phyloP scores from a whole-genome alignment of 1,284 basidiomycete genomes.

The Paramarasmius palmivorus region DNA sequence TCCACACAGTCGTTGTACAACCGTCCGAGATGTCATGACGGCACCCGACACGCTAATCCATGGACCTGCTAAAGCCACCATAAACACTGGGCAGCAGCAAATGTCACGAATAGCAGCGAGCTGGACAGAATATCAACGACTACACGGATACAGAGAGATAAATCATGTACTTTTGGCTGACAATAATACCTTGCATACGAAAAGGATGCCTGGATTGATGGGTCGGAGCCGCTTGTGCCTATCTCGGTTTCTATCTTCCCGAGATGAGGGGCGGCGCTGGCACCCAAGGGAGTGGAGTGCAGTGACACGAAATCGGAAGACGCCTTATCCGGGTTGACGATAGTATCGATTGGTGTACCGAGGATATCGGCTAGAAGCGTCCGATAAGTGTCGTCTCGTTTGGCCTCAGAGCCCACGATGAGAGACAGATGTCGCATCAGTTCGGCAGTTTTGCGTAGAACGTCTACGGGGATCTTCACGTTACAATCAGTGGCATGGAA shows the following conservation, averaged over 20 bases:
- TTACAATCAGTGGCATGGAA: background rate
- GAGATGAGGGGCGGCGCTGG: background rate
- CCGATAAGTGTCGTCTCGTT: background rate
- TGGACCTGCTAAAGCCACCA: slow-evolving; percentile 13
- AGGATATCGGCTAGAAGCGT: slow-evolving; percentile 7
- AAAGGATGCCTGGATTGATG: slow-evolving; percentile 12
- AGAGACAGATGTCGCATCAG: slow-evolving; percentile 8
- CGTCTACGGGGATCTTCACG: slow-evolving; percentile 1
- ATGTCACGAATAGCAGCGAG: slow-evolving; percentile 2
- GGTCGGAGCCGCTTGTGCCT: slow-evolving; percentile 11
- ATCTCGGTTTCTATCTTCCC: slow-evolving; percentile 8
- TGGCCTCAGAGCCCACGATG: slow-evolving; percentile 1
- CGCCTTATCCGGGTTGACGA: slow-evolving; percentile 4
- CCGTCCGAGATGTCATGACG: slow-evolving; percentile 7
- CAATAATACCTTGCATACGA: slow-evolving; percentile 10
- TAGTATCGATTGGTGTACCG: background rate
- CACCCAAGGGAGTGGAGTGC: background rate
- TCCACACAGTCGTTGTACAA: slow-evolving; percentile 11
- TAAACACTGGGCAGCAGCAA: slow-evolving; percentile 11
- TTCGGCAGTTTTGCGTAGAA: slow-evolving; percentile 9
- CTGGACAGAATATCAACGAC: background rate
- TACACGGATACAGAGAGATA: background rate
- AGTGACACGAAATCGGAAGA: slow-evolving; percentile 3
- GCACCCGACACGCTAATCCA: slow-evolving; percentile 14
- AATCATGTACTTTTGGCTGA: slow-evolving; percentile 1